phyloP scores from a whole-genome alignment of 352 stramenopile species.

The Globisporangium takayamanum region DNA sequence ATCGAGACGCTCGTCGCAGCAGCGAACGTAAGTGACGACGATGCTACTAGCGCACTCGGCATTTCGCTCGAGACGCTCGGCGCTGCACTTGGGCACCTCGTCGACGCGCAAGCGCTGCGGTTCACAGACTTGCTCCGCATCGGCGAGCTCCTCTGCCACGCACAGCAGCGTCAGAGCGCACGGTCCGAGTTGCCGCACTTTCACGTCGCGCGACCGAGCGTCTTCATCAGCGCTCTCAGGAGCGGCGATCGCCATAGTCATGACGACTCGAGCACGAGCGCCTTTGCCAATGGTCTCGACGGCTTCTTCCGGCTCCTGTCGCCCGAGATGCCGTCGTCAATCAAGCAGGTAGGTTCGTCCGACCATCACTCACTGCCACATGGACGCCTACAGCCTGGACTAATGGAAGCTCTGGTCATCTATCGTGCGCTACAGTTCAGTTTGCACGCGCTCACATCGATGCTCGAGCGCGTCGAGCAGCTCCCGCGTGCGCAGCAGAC shows the following conservation, averaged over 20 bases:
- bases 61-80: conserved; percentile 35
- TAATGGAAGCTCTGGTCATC: not conserved
- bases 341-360: conserved; percentile 27
- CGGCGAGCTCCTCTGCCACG: conserved; percentile 30
- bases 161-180: conserved; percentile 14
- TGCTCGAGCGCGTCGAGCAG: conserved; percentile 25
- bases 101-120: conserved; percentile 27
- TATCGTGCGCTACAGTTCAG: conserved; percentile 17
- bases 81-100: conserved; percentile 28
- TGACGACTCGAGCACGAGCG: not conserved
- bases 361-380: not conserved
- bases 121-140: conserved; percentile 47
- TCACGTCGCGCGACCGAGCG: too few relatives aligned
- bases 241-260: too few relatives aligned
- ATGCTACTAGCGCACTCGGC: not conserved
- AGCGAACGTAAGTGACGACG: conserved; percentile 5
- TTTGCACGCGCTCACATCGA: conserved; percentile 27
- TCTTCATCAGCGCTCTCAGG: too few relatives aligned
- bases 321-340: conserved; percentile 40
- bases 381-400: not conserved
- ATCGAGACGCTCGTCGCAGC: conserved; percentile 24
- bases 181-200: not conserved
- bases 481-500: conserved; percentile 12
- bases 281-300: conserved; percentile 1
- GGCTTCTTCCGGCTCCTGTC: conserved; percentile 43